Evolutionary conservation across 148 eudicot genomes (phyloP), one percentile per base, ranked within the genome.

Genomic region (Nepenthes gracilis): DNA sequence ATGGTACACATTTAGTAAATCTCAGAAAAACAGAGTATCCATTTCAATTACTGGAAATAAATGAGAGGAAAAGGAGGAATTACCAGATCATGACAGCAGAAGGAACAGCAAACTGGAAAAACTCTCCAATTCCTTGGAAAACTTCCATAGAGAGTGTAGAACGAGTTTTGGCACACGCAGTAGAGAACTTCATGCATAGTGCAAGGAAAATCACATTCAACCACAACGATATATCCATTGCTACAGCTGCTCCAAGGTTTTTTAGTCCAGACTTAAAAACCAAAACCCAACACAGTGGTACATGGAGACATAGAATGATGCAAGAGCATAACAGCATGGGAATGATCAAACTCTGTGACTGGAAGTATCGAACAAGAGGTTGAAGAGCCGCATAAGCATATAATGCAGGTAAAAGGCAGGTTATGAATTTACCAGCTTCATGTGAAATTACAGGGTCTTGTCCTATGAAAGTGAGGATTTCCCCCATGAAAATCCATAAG

Each of bases 61-160:
- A 49, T 2, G 11, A 5, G 53, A 33, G 57, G 33, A 33, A 33
- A 15, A 54, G 0, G 35, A 15, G 35, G 33, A 54, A 47, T 64
- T 83, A 86, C 96, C 97, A 92, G 43, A 83, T 43, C 97, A 92
- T 88, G 33, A 77, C 64, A 65, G 90, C 93, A 47, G 97, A 91
- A 66, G 96, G 97, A 57, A 91, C 58, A 33, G 97, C 97, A 54
- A 83, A 83, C 9, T 80, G 67, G 49, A 91, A 85, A 61, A 91
- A 91, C 64, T 85, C 93, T 43, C 69, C 62, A 47, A 91, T 74
- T 33, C 90, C 93, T 1, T 64, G 67, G 13, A 87, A 63, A 5
- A 91, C 70, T 40, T 81, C 89, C 79, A 78, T 73, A 15, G 97
- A 83, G 52, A 85, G 57, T n/a, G 93, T 86, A 48, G 75, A 76